phyloP scores from a whole-genome alignment of 1,284 basidiomycete species.

The Marasmius oreades region DNA sequence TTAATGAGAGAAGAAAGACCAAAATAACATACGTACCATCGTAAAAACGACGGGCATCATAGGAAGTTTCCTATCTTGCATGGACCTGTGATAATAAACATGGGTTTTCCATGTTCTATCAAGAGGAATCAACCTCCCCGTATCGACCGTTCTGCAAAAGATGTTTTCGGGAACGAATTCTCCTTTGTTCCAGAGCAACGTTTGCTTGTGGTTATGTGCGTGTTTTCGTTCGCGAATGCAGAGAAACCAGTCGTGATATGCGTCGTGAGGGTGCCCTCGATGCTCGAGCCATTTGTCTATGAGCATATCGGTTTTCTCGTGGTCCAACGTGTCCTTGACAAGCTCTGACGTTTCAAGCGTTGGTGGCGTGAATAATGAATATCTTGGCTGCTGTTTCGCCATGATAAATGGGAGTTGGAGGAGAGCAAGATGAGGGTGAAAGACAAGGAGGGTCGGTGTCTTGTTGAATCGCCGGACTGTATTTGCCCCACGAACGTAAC shows the following conservation, averaged over 20 bases:
- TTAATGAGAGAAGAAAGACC: conserved; percentile 5
- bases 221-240: conserved; percentile 63
- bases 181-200: conserved; percentile 71
- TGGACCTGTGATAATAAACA: conserved; percentile 69
- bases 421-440: background rate
- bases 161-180: conserved; percentile 73
- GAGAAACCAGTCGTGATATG: conserved; percentile 72
- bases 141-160: conserved; percentile 72
- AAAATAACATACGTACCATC: conserved; percentile 44
- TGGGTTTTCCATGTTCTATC: conserved; percentile 77
- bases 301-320: conserved; percentile 68
- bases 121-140: conserved; percentile 67
- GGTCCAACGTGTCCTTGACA: conserved; percentile 68
- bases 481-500: background rate
- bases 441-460: background rate
- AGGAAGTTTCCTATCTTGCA: conserved; percentile 63
- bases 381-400: conserved; percentile 42
- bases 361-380: conserved; percentile 64
- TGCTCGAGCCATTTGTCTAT: conserved; percentile 81
- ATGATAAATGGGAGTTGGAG: conserved; percentile 22
- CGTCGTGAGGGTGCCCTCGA: conserved; percentile 51
- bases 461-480: background rate
- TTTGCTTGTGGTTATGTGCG: conserved; percentile 43
- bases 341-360: conserved; percentile 69
- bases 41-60: conserved; percentile 79